Conservation (phyloP, 73 alveolate genomes). For the Tetrahymena malaccensis region DNA sequence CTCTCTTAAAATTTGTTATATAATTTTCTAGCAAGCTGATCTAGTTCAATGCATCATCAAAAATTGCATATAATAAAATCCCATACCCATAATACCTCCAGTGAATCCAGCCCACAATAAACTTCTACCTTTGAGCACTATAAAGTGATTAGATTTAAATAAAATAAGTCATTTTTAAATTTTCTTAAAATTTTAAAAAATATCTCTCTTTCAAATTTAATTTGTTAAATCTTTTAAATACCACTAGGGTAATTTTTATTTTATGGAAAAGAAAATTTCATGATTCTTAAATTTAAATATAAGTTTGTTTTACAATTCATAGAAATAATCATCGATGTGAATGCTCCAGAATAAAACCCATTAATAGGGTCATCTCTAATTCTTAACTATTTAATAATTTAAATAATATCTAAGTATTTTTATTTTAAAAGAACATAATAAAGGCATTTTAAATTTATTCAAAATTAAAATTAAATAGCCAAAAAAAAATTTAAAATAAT, state of each 20-base stretch:
- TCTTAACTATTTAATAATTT: background rate
- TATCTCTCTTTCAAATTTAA: background rate
- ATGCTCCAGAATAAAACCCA: constrained; percentile 10
- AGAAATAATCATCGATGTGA: constrained; percentile 17
- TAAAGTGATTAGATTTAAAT: too few relatives aligned
- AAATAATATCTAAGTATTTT: too few relatives aligned
- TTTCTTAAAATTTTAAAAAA: background rate
- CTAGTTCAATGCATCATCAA: background rate
- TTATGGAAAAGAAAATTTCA: too few relatives aligned
- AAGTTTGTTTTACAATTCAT: background rate
- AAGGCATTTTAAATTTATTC: too few relatives aligned
- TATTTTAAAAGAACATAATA: too few relatives aligned
- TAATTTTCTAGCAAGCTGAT: too few relatives aligned
- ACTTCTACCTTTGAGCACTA: background rate
- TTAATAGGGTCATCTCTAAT: constrained; percentile 16
- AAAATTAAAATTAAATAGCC: too few relatives aligned
- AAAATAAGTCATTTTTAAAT: background rate
- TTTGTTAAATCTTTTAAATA: background rate
- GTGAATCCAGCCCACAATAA: background rate
- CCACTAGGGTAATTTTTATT: background rate
- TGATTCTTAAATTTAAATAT: too few relatives aligned
- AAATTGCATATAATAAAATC: background rate
- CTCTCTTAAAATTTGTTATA: too few relatives aligned
- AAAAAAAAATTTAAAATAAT: too few relatives aligned
- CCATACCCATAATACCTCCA: background rate